Percentiles rank a stretch among this genome's conserved stretches.
Conservation (phyloP, 768 basidiomycete species). For the Suillus luteus region DNA sequence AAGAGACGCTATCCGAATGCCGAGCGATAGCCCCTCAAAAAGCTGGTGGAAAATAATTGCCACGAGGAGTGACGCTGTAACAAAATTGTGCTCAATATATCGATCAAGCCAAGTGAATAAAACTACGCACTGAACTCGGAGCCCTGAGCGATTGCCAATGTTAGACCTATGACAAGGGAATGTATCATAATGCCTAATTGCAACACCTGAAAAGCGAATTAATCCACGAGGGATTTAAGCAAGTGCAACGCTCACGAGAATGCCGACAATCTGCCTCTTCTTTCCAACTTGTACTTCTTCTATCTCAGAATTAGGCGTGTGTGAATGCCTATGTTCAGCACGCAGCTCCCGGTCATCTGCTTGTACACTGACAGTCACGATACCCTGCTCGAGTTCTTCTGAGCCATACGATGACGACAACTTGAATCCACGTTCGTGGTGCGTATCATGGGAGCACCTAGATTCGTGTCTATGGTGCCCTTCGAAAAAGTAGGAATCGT, state of each 20-base stretch:
- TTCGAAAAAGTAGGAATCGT: slow-evolving; percentile 26
- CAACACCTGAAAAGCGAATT: slow-evolving; percentile 52
- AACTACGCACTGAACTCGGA: slow-evolving; percentile 64
- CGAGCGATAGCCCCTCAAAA: slow-evolving; percentile 82
- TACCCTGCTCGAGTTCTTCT: slow-evolving; percentile 11
- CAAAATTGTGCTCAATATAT: not conserved
- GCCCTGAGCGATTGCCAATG: slow-evolving; percentile 68
- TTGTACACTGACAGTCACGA: slow-evolving; percentile 1
- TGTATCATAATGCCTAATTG: slow-evolving; percentile 88
- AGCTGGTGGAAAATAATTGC: slow-evolving; percentile 83
- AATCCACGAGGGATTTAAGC: not conserved
- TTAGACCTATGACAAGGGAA: slow-evolving; percentile 78
- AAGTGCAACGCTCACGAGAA: slow-evolving; percentile 48
- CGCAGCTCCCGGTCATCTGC: slow-evolving; percentile 6
- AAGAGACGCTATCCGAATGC: slow-evolving; percentile 74
- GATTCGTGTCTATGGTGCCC: slow-evolving; percentile 41
- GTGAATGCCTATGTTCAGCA: slow-evolving; percentile 14
- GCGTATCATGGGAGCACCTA: slow-evolving; percentile 26
- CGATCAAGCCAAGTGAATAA: not conserved
- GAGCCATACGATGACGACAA: slow-evolving; percentile 26
- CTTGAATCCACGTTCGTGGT: slow-evolving; percentile 31
- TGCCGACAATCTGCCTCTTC: slow-evolving; percentile 69
- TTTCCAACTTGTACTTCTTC: slow-evolving; percentile 44
- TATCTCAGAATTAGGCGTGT: slow-evolving; percentile 17
- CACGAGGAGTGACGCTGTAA: slow-evolving; percentile 65